Evolutionary conservation across 176 grass and related monocot species (phyloP).

Genomic region (Hordeum vulgare): DNA sequence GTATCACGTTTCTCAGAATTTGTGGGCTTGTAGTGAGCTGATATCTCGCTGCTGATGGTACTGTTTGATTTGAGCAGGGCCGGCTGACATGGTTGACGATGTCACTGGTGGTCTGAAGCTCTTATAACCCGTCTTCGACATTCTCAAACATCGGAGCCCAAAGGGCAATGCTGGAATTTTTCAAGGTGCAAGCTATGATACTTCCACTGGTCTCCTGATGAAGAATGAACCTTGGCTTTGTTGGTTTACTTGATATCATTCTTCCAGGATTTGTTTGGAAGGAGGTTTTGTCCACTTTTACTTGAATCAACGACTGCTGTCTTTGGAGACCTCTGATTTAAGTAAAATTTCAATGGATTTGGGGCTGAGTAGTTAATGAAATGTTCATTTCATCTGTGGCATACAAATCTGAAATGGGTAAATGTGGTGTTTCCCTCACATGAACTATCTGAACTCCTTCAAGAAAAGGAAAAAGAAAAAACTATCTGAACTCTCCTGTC

Average conservation of each 20-base stretch:
- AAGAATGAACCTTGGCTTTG: neutral
- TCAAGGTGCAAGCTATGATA: neutral
- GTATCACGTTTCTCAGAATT: neutral
- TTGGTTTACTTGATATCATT: neutral
- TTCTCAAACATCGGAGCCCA: neutral
- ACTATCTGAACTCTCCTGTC: neutral
- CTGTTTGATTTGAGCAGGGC: conserved; percentile 36
- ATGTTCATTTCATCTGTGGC: neutral
- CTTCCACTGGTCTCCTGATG: neutral
- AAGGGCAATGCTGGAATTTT: neutral
- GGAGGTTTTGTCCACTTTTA: neutral
- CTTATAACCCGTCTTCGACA: conserved; percentile 8
- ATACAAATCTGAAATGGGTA: neutral
- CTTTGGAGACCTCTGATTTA: neutral
- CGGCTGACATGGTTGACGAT: conserved; percentile 76
- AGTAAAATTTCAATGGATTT: neutral
- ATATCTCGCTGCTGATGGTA: neutral
- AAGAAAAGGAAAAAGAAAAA: too few species aligned
- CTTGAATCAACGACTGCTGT: neutral
- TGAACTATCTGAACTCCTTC: too few species aligned
- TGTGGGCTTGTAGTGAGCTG: neutral
- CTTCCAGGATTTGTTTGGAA: conserved; percentile 7
- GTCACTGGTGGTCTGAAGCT: conserved; percentile 80
- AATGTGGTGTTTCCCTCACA: neutral
- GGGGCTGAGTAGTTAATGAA: neutral